Evolutionary conservation across 1,139 yeast genomes (phyloP), one percentile per base, ranked within the genome.

Genomic region (Candida pseudocylindracea): DNA sequence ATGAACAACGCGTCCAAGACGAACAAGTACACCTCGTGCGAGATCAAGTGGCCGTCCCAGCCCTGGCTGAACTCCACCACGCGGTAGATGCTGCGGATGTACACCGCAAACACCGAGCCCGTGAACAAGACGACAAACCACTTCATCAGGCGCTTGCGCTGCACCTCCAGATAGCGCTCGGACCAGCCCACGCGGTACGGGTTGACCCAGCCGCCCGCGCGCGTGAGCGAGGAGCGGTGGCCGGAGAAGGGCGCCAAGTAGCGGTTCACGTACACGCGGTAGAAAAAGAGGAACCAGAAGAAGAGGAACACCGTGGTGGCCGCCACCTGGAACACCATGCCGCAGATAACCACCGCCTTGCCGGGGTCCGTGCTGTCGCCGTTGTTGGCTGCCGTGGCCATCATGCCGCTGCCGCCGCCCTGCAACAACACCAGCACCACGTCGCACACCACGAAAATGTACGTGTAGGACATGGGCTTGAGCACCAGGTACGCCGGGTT

Each of bases 361-460:
- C 95, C 96, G 0, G 57, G 49, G 1, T 45, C 49, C 0, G 70
- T 45, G 35, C 50, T 45, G 24, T 51, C 43, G 20, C 51, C 47
- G 4, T 63, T 56, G 95, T 0, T 83, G 88, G 34, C 83, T 54
- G 53, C 0, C 67, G 66, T 27, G 2, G 91, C 69, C 2, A 83
- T 73, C 41, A 72, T 66, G 37, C 85, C 93, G 35, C 80, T 81
- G 28, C 94, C 95, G 24, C 63, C 69, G 6, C 80, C 94, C 49
- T 83, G 95, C 28, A 83, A 51, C 10, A 72, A 50, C 38, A 83
- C 59, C 2, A 93, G 70, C 8, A 75, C 45, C 10, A 78, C 57
- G 44, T 83, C 93, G 41, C 68, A 60, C 7, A 63, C 53, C 29
- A 78, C 69, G 46, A 78, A 79, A 26, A 75, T 56, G 42, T 71